A percentile compares a stretch with the other conserved stretches of the same genome.
Evolutionary conservation across 225 moss, liverwort and hornwort genomes (phyloP).

Genomic region (Lunularia cruciata): DNA sequence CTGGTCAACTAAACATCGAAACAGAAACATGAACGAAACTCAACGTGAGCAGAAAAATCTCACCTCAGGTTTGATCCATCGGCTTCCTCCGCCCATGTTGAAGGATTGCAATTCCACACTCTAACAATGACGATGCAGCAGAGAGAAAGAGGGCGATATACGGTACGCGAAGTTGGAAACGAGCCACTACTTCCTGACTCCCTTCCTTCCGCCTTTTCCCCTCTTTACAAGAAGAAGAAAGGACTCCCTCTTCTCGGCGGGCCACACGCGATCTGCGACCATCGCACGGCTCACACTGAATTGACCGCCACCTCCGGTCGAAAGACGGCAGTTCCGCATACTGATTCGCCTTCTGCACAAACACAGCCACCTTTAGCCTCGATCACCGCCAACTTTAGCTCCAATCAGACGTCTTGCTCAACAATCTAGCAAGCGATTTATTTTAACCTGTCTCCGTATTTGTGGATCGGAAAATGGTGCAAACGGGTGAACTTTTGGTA

Average conservation of each 20-base stretch:
- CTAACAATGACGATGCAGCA: neutral
- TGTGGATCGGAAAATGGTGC: neutral
- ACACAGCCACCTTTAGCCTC: no score
- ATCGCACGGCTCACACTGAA: neutral
- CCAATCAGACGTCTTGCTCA: neutral
- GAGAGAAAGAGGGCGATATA: neutral
- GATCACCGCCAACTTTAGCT: conserved; percentile 1
- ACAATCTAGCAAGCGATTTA: neutral
- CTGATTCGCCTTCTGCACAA: neutral
- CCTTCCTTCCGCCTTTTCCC: neutral
- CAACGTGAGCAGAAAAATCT: neutral
- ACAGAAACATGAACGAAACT: neutral
- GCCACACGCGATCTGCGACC: neutral
- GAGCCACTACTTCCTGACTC: neutral
- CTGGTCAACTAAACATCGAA: no score
- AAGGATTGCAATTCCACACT: neutral
- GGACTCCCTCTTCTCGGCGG: neutral
- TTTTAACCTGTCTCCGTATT: neutral
- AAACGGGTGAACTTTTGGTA: no score
- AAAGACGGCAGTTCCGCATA: neutral
- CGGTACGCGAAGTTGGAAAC: neutral
- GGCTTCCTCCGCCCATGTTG: conserved; percentile 33
- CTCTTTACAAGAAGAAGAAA: neutral
- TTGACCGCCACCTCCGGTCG: neutral
- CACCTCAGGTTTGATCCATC: conserved; percentile 51